Evolutionary conservation across 2,329 filamentous ascomycete species (phyloP).

Genomic region (Colletotrichum australisinense): DNA sequence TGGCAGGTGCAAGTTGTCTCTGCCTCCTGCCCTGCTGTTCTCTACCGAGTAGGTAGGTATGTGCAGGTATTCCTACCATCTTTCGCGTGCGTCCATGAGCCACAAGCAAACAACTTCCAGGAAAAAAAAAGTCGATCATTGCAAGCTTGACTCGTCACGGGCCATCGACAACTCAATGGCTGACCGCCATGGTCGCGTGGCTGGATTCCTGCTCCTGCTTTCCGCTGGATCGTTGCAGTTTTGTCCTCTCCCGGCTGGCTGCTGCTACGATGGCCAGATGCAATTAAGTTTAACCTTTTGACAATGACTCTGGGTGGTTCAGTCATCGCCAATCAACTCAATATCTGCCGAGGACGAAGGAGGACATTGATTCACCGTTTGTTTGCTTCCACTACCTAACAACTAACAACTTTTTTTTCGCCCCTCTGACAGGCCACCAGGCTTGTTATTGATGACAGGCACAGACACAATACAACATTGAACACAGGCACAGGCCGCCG

Average conservation of each 20-base stretch:
- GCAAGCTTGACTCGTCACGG: too few species aligned
- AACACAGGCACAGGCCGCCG: neutral
- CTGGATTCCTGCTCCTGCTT: neutral
- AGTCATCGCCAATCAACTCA: neutral
- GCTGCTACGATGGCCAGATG: neutral
- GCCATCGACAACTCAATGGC: neutral
- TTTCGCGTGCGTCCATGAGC: neutral
- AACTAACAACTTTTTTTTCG: neutral
- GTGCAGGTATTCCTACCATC: neutral
- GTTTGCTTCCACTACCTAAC: neutral
- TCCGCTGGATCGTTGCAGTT: neutral
- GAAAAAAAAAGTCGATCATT: too few species aligned
- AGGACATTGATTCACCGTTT: neutral
- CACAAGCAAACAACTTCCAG: neutral
- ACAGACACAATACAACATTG: neutral
- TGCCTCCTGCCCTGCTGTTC: neutral
- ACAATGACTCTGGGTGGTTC: neutral
- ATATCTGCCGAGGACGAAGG: neutral
- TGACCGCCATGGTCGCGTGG: constrained; percentile 6
- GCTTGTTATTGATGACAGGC: neutral
- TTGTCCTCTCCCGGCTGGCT: constrained; percentile 9
- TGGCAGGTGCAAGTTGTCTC: neutral
- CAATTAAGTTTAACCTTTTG: neutral
- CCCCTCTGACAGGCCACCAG: neutral
- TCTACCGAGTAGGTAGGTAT: neutral